A percentile compares a stretch with the other conserved stretches of the same genome.
Evolutionary conservation across 1,284 basidiomycete genomes (phyloP).

Genomic region (Ganoderma sinense): DNA sequence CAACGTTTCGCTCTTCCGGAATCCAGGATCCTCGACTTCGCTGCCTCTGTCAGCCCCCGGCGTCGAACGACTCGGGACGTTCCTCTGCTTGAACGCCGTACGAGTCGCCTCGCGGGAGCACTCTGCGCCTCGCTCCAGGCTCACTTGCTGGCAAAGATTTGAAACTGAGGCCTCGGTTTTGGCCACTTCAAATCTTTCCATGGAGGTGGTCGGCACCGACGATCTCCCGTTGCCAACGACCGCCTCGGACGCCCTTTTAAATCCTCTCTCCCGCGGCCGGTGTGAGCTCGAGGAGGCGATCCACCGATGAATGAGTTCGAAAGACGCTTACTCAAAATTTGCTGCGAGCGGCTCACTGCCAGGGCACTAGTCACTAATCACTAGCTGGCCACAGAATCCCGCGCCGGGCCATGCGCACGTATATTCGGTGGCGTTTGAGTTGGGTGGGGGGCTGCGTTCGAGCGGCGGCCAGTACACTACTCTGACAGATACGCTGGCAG

Average conservation of each 20-base stretch:
- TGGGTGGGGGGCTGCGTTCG: neutral
- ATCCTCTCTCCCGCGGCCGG: neutral
- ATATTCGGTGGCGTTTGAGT: neutral
- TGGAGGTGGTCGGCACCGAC: neutral
- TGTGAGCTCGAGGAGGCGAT: neutral
- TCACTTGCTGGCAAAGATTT: neutral
- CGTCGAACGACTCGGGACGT: neutral
- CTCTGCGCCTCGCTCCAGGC: neutral
- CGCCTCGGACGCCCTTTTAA: neutral
- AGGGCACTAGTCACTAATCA: no score
- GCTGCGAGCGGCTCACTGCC: neutral
- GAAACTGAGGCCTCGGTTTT: constrained; percentile 2
- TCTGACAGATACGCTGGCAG: no score
- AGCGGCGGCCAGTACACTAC: no score
- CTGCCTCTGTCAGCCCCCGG: neutral
- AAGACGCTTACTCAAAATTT: neutral
- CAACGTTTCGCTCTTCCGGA: neutral
- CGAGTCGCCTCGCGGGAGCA: neutral
- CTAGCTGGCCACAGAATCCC: neutral
- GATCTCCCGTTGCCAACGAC: neutral
- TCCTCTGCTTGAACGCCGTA: neutral
- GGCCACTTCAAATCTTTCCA: neutral
- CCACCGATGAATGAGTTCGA: neutral
- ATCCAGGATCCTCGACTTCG: neutral
- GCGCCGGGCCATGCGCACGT: neutral